Percentiles rank a stretch among this genome's conserved stretches.
Evolutionary conservation across 2,329 filamentous ascomycete species (phyloP).

Genomic region (Ceratocystis colombiana): DNA sequence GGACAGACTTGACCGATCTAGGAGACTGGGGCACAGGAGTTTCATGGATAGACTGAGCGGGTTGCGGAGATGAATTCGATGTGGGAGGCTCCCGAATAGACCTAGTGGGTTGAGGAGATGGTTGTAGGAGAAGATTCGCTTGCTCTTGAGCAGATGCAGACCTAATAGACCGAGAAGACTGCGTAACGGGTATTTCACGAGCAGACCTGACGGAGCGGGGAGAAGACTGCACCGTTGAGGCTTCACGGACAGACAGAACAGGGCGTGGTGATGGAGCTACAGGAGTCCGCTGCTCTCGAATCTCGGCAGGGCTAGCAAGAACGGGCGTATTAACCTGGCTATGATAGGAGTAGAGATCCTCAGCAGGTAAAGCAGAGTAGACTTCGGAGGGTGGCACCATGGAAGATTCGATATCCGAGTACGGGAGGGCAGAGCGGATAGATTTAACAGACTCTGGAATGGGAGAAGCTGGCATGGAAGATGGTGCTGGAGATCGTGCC

Average conservation of each 20-base stretch:
- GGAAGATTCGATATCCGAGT: slow-evolving; percentile 14
- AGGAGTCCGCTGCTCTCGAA: slow-evolving; percentile 13
- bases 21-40: slow-evolving; percentile 8
- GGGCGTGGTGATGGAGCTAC: background rate
- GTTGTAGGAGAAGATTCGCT: background rate
- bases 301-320: slow-evolving; percentile 18
- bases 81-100: background rate
- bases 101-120: background rate
- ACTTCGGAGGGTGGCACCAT: slow-evolving; percentile 20
- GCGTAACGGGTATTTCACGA: background rate
- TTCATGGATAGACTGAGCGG: background rate
- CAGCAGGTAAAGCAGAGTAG: slow-evolving; percentile 13
- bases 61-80: background rate
- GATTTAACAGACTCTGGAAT: slow-evolving; percentile 8
- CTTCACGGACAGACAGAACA: background rate
- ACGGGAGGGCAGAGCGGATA: slow-evolving; percentile 19
- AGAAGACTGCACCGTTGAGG: background rate
- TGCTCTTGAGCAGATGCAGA: background rate
- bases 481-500: slow-evolving; percentile 15
- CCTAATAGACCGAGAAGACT: background rate
- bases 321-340: slow-evolving; percentile 18
- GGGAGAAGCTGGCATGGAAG: slow-evolving; percentile 14
- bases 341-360: slow-evolving; percentile 11
- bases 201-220: background rate
- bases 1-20: slow-evolving; percentile 10